Evolutionary conservation across 2,329 filamentous ascomycete species (phyloP).

Genomic region (Colletotrichum lupini): DNA sequence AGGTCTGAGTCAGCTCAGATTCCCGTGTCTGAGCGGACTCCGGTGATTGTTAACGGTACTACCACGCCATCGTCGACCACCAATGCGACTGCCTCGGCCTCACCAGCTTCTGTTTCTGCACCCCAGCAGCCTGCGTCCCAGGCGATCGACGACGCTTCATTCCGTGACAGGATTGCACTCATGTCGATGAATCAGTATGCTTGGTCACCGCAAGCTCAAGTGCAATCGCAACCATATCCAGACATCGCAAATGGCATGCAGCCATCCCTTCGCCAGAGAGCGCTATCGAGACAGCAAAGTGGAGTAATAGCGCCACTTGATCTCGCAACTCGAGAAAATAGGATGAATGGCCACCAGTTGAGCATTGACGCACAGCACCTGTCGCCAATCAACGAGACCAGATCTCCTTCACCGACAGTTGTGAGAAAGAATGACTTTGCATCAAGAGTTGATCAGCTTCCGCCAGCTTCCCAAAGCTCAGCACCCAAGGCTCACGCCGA

Average conservation of each 20-base stretch:
- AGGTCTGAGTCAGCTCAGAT: conserved; percentile 25
- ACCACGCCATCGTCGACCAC: conserved; percentile 30
- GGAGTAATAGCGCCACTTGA: conserved; percentile 66
- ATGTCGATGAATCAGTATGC: conserved; percentile 50
- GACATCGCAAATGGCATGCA: conserved; percentile 43
- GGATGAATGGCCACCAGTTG: conserved; percentile 47
- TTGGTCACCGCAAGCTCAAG: conserved; percentile 19
- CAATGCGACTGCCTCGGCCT: conserved; percentile 25
- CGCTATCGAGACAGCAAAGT: conserved; percentile 55
- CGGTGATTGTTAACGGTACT: conserved; percentile 50
- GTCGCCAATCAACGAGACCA: conserved; percentile 79
- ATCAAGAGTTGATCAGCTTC: conserved; percentile 13
- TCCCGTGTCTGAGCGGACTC: conserved; percentile 41
- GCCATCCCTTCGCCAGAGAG: conserved; percentile 49
- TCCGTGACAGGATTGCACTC: conserved; percentile 53
- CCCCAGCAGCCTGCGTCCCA: not conserved
- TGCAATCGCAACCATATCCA: conserved; percentile 31
- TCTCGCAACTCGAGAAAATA: conserved; percentile 60
- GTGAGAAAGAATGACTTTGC: conserved; percentile 54
- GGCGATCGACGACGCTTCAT: conserved; percentile 50
- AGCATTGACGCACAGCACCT: conserved; percentile 61
- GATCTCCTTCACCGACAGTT: conserved; percentile 76
- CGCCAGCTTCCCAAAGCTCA: conserved; percentile 25
- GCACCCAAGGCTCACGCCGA: conserved; percentile 32
- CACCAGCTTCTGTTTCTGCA: conserved; percentile 17